Conservation (phyloP, 495 filamentous ascomycete species). For the Xylaria cubensis region DNA sequence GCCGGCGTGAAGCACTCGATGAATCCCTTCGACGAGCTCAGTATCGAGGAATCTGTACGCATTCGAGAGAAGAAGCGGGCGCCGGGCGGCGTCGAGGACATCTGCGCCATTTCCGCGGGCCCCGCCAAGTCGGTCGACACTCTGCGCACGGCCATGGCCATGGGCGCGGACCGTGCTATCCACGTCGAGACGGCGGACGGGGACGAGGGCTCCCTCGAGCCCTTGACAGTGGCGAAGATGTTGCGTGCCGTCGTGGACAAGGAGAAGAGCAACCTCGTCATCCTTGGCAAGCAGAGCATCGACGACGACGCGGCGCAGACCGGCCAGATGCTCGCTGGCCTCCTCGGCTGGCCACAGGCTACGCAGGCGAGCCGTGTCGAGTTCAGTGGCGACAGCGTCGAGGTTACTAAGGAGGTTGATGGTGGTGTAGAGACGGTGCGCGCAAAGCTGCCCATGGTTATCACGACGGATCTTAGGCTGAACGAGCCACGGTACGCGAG, state of each 20-base stretch:
- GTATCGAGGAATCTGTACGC: constrained; percentile 92
- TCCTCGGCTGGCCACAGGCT: constrained; percentile 91
- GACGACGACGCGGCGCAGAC: constrained; percentile 97
- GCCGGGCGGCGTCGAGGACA: constrained; percentile 74
- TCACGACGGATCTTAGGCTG: constrained; percentile 93
- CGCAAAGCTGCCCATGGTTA: constrained; percentile 83
- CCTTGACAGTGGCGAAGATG: constrained; percentile 88
- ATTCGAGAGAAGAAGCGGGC: constrained; percentile 80
- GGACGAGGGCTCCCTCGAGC: constrained; percentile 73
- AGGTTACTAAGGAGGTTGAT: constrained; percentile 90
- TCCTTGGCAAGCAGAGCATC: constrained; percentile 96
- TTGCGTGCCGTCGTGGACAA: constrained; percentile 75
- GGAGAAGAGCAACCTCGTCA: constrained; percentile 88
- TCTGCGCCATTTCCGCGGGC: constrained; percentile 86
- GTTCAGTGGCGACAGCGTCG: constrained; percentile 68
- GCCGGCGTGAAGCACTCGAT: constrained; percentile 92
- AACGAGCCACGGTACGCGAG: constrained; percentile 96
- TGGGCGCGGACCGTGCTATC: constrained; percentile 92
- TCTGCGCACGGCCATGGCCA: constrained; percentile 95
- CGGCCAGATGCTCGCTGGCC: constrained; percentile 94
- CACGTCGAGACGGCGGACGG: constrained; percentile 76
- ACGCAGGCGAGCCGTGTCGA: constrained; percentile 87
- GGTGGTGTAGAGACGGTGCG: constrained; percentile 90
- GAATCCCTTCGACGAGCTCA: constrained; percentile 99
- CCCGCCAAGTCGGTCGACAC: constrained; percentile 85